Evolutionary conservation across 176 grass and related monocot genomes (phyloP).

Genomic region (Alopecurus myosuroides): DNA sequence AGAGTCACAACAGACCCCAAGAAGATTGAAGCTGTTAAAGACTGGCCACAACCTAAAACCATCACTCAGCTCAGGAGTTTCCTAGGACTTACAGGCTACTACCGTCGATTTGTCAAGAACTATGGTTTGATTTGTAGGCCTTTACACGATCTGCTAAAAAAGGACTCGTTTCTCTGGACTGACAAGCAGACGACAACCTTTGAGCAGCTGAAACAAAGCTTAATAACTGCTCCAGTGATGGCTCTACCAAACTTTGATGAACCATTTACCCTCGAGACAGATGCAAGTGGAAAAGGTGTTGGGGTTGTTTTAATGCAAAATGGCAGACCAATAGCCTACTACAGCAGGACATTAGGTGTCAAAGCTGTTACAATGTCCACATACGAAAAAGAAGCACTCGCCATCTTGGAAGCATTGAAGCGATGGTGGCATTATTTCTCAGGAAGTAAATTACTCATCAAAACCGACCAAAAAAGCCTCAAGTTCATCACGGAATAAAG

Average conservation of each 20-base stretch:
- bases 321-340: no score
- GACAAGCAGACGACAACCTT: neutral
- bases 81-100: neutral
- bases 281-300: neutral
- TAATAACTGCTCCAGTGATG: neutral
- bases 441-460: no score
- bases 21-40: fast-evolving
- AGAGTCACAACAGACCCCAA: neutral
- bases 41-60: neutral
- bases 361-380: no score
- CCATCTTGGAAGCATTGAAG: no score
- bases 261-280: neutral
- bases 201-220: fast-evolving
- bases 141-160: neutral
- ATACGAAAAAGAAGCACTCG: no score
- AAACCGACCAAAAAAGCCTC: no score
- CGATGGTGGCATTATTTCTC: no score
- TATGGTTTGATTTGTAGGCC: neutral
- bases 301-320: no score
- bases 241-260: fast-evolving
- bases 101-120: neutral
- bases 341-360: no score
- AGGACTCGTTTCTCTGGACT: no score
- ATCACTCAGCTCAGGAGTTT: fast-evolving
- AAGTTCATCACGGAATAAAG: no score